These are phyloP conservation scores for Turnera subulata DNA, from an alignment of 345 rosid species.

Conservation along the genomic window DNA sequence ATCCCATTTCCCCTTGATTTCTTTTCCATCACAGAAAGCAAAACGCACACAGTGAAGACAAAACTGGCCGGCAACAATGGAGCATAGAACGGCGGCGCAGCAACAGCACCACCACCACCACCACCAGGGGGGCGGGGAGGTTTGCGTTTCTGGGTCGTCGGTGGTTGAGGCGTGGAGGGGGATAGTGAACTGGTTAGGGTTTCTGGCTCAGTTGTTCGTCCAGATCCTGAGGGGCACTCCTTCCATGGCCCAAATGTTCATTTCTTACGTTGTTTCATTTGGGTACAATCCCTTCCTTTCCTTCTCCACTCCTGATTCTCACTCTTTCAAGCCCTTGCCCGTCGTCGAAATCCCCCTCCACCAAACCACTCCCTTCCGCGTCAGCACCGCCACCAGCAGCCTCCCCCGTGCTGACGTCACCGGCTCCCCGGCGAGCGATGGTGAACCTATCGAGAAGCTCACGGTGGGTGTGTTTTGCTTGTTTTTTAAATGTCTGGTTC, in stretches of 20 bases:
- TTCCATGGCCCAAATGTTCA: slow-evolving; percentile 9
- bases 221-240: slow-evolving; percentile 10
- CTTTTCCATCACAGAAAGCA: no score
- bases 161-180: slow-evolving; percentile 6
- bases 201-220: slow-evolving; percentile 4
- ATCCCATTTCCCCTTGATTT: no score
- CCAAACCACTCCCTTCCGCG: slow-evolving; percentile 43
- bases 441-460: slow-evolving; percentile 35
- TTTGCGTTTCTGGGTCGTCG: background rate
- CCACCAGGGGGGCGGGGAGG: no score
- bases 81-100: background rate
- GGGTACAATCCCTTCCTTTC: background rate
- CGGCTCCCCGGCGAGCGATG: slow-evolving; percentile 7
- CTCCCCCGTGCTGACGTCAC: slow-evolving; percentile 20
- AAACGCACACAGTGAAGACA: no score
- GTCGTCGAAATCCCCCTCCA: slow-evolving; percentile 47
- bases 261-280: slow-evolving; percentile 9
- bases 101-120: no score
- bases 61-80: background rate
- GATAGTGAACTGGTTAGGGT: slow-evolving; percentile 10
- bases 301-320: slow-evolving; percentile 24
- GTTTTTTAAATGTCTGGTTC: background rate
- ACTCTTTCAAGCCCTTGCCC: slow-evolving; percentile 67
- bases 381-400: background rate
- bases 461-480: slow-evolving; percentile 32